phyloP scores from a whole-genome alignment of 139 green algal species.

The Haematococcus sp. region DNA sequence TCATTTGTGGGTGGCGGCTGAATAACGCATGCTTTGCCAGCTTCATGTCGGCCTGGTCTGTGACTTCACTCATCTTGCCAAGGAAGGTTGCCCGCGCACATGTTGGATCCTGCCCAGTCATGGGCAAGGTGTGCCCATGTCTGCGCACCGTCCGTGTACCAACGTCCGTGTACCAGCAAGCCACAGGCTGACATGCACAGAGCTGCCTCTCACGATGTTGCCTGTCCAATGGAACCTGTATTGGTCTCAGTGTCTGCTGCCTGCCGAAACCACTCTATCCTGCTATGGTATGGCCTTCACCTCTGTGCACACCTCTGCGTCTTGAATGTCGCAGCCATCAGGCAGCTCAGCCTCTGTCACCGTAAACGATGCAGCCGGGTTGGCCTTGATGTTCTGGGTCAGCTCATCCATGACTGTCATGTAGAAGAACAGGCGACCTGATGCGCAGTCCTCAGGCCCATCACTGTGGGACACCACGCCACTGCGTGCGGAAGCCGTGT shows the following conservation, averaged over 20 bases:
- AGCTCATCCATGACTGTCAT: slow-evolving; percentile 37
- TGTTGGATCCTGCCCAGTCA: slow-evolving; percentile 28
- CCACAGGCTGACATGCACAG: neutral
- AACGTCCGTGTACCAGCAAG: neutral
- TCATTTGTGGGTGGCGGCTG: slow-evolving; percentile 47
- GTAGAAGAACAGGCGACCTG: slow-evolving; percentile 55
- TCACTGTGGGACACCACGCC: slow-evolving; percentile 49
- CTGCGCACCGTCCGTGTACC: neutral
- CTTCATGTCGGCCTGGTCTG: slow-evolving; percentile 6
- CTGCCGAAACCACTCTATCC: too few relatives aligned
- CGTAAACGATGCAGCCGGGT: neutral
- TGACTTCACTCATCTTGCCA: slow-evolving; percentile 26
- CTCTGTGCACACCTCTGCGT: slow-evolving; percentile 5
- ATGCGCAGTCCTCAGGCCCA: slow-evolving; percentile 23
- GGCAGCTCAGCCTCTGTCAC: slow-evolving; percentile 16
- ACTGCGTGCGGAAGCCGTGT: slow-evolving; percentile 1
- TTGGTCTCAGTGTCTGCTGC: too few relatives aligned
- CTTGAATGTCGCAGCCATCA: neutral
- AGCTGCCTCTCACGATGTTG: too few relatives aligned
- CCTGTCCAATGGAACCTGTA: too few relatives aligned
- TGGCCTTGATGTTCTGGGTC: slow-evolving; percentile 10
- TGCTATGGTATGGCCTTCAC: too few relatives aligned
- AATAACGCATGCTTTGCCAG: slow-evolving; percentile 39
- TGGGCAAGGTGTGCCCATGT: neutral
- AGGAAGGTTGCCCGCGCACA: slow-evolving; percentile 42